Evolutionary conservation across 805 yeast species (phyloP).

Genomic region (Candida taoyuanica): DNA sequence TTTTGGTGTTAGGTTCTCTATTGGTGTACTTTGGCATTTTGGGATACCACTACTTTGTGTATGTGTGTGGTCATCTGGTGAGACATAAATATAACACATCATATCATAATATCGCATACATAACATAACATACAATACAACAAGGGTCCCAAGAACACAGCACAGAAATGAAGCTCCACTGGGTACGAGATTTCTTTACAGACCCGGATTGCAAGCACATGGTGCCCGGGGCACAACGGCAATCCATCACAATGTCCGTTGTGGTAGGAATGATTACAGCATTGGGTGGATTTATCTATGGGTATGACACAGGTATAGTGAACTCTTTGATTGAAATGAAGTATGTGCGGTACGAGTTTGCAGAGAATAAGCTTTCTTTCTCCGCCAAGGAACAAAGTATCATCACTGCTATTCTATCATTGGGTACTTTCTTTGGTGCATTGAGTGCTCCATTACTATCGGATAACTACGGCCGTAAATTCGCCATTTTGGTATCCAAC

Average conservation of each 20-base stretch:
- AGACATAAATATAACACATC: too few relatives aligned
- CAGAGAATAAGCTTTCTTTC: conserved; percentile 43
- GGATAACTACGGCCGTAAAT: conserved; percentile 69
- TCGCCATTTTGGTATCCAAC: conserved; percentile 57
- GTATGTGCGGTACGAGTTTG: conserved; percentile 54
- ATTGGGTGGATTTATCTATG: conserved; percentile 86
- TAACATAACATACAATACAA: neutral
- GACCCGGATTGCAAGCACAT: conserved; percentile 10
- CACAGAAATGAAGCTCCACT: conserved; percentile 1
- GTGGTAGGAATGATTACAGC: conserved; percentile 79
- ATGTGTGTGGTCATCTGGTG: too few relatives aligned
- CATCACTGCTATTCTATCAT: conserved; percentile 71
- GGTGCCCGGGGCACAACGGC: conserved; percentile 30
- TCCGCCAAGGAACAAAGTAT: conserved; percentile 62
- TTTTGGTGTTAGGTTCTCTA: too few relatives aligned
- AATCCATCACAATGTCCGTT: conserved; percentile 59
- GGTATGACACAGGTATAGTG: conserved; percentile 85
- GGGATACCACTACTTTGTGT: too few relatives aligned
- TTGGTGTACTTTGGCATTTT: too few relatives aligned
- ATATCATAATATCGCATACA: too few relatives aligned
- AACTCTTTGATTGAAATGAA: conserved; percentile 76
- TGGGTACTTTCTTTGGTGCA: conserved; percentile 77
- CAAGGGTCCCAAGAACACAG: neutral
- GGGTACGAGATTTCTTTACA: conserved; percentile 19
- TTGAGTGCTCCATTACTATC: conserved; percentile 54